Conservation (phyloP, 352 stramenopile species). For the Thraustochytrium sp. region DNA sequence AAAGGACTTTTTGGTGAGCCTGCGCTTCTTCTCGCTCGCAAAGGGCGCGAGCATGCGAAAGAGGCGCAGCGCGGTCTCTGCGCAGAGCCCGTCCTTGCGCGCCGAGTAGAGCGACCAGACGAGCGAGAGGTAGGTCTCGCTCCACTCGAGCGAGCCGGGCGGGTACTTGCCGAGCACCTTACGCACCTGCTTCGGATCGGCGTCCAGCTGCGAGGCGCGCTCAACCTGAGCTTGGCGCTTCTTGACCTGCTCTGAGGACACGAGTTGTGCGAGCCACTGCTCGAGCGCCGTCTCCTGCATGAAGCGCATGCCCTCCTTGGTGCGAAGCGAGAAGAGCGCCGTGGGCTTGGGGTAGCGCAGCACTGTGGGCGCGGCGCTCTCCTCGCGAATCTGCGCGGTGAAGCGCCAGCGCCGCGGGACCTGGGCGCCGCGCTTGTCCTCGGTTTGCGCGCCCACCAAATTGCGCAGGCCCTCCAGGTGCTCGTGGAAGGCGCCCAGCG, state of each 20-base stretch:
- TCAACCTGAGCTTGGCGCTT: background rate
- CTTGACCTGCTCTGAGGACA: background rate
- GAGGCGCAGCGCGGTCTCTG: slow-evolving; percentile 5
- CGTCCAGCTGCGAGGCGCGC: background rate
- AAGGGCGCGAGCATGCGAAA: slow-evolving; percentile 28
- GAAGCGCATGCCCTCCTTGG: slow-evolving; percentile 32
- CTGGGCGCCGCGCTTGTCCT: background rate
- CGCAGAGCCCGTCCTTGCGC: slow-evolving; percentile 18
- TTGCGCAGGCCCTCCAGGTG: slow-evolving; percentile 33
- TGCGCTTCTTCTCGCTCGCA: background rate
- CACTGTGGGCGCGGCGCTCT: slow-evolving; percentile 3
- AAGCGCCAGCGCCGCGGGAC: slow-evolving; percentile 10
- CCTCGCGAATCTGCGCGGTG: slow-evolving; percentile 15
- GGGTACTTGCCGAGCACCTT: background rate
- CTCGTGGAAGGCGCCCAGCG: slow-evolving; percentile 13
- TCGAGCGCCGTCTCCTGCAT: slow-evolving; percentile 31
- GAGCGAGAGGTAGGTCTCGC: background rate
- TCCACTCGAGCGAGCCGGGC: slow-evolving; percentile 5
- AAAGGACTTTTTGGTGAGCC: slow-evolving; percentile 6
- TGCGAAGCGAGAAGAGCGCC: slow-evolving; percentile 21
- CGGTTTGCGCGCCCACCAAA: background rate
- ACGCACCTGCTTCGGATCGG: background rate
- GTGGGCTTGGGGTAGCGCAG: slow-evolving; percentile 29
- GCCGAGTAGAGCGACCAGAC: slow-evolving; percentile 18
- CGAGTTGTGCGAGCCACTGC: slow-evolving; percentile 11